Base-by-base conservation (phyloP, 257 asterid genomes). In the Solanum habrochaites region DNA sequence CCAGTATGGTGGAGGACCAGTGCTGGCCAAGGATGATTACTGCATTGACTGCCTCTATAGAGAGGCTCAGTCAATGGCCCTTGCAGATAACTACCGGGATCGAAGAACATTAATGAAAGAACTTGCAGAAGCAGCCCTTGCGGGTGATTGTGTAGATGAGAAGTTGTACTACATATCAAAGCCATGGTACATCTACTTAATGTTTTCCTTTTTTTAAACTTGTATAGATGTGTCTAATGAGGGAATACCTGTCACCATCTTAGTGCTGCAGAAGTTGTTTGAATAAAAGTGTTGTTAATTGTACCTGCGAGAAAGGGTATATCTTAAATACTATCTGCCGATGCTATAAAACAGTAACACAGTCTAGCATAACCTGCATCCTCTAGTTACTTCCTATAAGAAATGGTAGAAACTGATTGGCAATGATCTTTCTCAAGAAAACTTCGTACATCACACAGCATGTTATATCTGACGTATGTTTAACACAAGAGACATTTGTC, bases 1-100 rank as follows among this genome's bases (percentile, higher is more conserved):
- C 43, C 89, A 97, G 99, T 95, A 94, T 89, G 94, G 86, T 29
- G 99, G 99, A 72, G 99, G 99, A 88, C 99, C 99, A 85, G 90
- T 94, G 85, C 87, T 97, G 91, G 88, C 92, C 83, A 92, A 95
- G 84, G 95, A 90, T 88, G 98, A 91, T 91, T 86, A 94, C 90
- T 97, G 99, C 89, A 88, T 47, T 40, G 94, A 92, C 39, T 97
- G 99, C 94, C 95, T 97, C 86, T 86, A 93, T 85, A 98, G 95
- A 90, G 89, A 90, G 89, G 96, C 96, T 82, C 94, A 90, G 89
- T 90, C 90, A 72, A 88, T 89, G 91, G 96, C 92, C 73, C 94
- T 89, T 87, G 96, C 98, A 83, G 92, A 94, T 89, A 89, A 86
- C 86, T 97, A 94, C 77, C 92, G 95, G 92, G 99, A 96, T 89